phyloP scores from a whole-genome alignment of 1,284 basidiomycete species.

The Trichosporon sp. region DNA sequence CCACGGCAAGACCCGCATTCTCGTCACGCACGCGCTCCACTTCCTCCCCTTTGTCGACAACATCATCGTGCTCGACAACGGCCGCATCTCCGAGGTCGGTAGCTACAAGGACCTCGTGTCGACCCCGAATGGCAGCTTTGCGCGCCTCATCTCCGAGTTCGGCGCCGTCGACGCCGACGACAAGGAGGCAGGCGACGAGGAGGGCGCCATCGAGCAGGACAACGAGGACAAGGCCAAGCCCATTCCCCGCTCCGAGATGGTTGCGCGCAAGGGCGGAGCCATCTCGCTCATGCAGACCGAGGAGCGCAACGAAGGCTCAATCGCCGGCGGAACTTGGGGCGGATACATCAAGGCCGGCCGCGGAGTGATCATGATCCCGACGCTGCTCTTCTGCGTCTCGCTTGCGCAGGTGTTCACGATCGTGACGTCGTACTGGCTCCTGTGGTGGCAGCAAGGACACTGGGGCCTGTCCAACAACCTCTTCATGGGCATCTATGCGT shows the following conservation, averaged over 20 bases:
- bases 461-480: conserved; percentile 50
- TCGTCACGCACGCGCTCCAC: conserved; percentile 62
- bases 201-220: conserved; percentile 52
- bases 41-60: conserved; percentile 57
- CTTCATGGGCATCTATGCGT: conserved; percentile 64
- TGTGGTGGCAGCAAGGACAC: conserved; percentile 73
- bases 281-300: conserved; percentile 59
- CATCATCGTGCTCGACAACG: conserved; percentile 63
- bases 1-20: conserved; percentile 72
- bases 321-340: conserved; percentile 51
- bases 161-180: conserved; percentile 62
- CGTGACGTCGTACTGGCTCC: conserved; percentile 61
- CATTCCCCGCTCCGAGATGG: conserved; percentile 47
- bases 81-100: conserved; percentile 73
- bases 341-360: conserved; percentile 60
- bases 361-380: conserved; percentile 59
- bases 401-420: conserved; percentile 53
- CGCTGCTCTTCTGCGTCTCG: conserved; percentile 55
- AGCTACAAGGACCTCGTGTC: conserved; percentile 69
- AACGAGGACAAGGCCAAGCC: not conserved
- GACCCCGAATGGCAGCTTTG: conserved; percentile 66
- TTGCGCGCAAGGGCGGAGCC: conserved; percentile 45
- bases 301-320: conserved; percentile 53
- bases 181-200: conserved; percentile 54
- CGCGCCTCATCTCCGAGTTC: conserved; percentile 69